phyloP scores from a whole-genome alignment of 2,329 filamentous ascomycete species.

The Domatiomyces globalis region DNA sequence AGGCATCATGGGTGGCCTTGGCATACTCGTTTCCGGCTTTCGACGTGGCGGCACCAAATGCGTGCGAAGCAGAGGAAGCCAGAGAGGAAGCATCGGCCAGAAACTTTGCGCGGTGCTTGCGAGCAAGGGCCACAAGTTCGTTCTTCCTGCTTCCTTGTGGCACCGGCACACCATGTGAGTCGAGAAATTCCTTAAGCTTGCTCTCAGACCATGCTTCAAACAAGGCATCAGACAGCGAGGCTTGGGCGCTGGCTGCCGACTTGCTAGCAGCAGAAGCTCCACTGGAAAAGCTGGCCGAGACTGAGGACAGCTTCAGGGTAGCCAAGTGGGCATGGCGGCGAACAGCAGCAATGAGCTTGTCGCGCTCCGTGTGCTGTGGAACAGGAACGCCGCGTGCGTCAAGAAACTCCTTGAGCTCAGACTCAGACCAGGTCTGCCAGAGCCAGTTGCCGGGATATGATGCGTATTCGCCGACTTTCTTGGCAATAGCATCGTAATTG shows the following conservation, averaged over 20 bases:
- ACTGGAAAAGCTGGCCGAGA: constrained; percentile 43
- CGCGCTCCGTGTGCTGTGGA: constrained; percentile 70
- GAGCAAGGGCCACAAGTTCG: constrained; percentile 76
- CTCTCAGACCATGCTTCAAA: constrained; percentile 84
- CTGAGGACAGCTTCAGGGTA: constrained; percentile 52
- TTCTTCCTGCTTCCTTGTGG: constrained; percentile 85
- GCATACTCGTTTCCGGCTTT: constrained; percentile 64
- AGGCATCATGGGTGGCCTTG: constrained; percentile 56
- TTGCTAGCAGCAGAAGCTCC: constrained; percentile 40
- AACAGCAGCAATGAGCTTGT: constrained; percentile 75
- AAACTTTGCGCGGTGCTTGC: constrained; percentile 66
- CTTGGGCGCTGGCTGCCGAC: constrained; percentile 55
- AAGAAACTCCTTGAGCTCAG: constrained; percentile 85
- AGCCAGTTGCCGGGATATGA: constrained; percentile 93
- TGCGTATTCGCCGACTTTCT: constrained; percentile 59
- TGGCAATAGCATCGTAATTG: constrained; percentile 65
- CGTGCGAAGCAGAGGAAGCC: constrained; percentile 36
- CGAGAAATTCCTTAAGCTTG: constrained; percentile 80
- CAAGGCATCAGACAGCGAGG: constrained; percentile 64
- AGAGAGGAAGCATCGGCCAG: constrained; percentile 43
- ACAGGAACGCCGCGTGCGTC: constrained; percentile 67
- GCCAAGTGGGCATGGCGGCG: constrained; percentile 81
- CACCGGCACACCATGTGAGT: constrained; percentile 78
- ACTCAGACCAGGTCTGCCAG: constrained; percentile 81
- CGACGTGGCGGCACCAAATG: constrained; percentile 57